phyloP scores from a whole-genome alignment of 2,329 filamentous ascomycete genomes.

The Aspergillus amoenus region DNA sequence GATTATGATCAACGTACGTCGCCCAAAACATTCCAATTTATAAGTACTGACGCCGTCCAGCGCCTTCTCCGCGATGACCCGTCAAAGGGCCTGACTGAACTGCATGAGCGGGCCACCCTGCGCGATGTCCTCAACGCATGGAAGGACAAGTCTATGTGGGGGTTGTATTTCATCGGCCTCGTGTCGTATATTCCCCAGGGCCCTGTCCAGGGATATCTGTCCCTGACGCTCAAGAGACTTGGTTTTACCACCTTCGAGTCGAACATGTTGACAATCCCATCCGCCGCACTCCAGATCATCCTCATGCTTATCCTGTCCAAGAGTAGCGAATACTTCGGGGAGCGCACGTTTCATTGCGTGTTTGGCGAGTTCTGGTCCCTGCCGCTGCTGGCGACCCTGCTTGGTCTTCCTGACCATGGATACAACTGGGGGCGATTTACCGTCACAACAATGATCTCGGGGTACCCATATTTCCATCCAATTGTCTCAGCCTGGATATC shows the following conservation, averaged over 20 bases:
- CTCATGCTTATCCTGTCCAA: conserved; percentile 49
- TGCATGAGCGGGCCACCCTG: conserved; percentile 46
- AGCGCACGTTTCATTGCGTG: conserved; percentile 53
- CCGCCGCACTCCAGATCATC: conserved; percentile 47
- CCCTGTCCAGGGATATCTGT: conserved; percentile 53
- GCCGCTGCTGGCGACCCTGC: conserved; percentile 50
- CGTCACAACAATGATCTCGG: conserved; percentile 51
- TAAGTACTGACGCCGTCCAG: conserved; percentile 14
- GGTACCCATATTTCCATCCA: conserved; percentile 57
- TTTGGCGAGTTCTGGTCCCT: conserved; percentile 54
- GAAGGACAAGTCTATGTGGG: conserved; percentile 51
- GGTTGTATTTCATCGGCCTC: conserved; percentile 52
- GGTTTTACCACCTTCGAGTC: conserved; percentile 32
- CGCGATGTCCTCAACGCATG: conserved; percentile 48
- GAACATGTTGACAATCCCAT: conserved; percentile 32
- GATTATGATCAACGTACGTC: conserved; percentile 29
- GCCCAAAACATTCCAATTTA: background rate
- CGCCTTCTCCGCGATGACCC: conserved; percentile 56
- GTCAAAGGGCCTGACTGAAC: conserved; percentile 51
- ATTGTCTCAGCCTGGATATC: conserved; percentile 37
- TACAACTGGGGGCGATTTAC: conserved; percentile 52
- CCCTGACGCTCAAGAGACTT: conserved; percentile 49
- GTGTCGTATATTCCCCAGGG: conserved; percentile 47
- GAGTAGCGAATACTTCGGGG: conserved; percentile 54
- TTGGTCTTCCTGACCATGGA: conserved; percentile 44